Evolutionary conservation across 306 rosid species (phyloP).

Genomic region (Quercus cerris): DNA sequence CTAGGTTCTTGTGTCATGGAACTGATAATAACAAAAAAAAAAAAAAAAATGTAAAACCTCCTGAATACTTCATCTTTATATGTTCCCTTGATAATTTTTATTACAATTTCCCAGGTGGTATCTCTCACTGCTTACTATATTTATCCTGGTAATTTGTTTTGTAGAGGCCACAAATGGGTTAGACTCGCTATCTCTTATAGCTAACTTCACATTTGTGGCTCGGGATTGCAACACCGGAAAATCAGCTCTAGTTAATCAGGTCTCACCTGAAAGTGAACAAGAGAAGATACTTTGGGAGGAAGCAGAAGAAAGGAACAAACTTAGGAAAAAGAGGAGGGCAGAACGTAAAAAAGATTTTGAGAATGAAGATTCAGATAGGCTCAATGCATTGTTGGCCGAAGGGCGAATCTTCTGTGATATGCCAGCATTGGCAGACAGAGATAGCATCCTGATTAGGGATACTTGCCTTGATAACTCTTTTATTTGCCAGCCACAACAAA

Average conservation of each 20-base stretch:
- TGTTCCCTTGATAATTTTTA: background rate
- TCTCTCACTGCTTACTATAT: constrained; percentile 1
- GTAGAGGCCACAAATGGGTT: constrained; percentile 33
- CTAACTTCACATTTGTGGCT: constrained; percentile 89
- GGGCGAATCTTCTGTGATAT: constrained; percentile 71
- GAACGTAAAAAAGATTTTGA: constrained; percentile 34
- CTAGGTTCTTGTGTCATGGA: background rate
- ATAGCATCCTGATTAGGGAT: constrained; percentile 70
- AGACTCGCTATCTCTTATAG: constrained; percentile 54
- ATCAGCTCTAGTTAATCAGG: constrained; percentile 61
- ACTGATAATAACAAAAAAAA: background rate
- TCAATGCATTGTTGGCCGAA: constrained; percentile 62
- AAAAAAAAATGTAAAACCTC: background rate
- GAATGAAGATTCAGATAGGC: constrained; percentile 37
- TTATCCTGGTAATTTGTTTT: constrained; percentile 22
- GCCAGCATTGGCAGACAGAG: constrained; percentile 89
- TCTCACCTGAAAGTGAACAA: constrained; percentile 54
- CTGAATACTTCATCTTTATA: background rate
- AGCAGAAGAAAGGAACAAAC: constrained; percentile 68
- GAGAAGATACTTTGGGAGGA: constrained; percentile 72
- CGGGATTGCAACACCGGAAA: constrained; percentile 69
- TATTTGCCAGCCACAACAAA: constrained; percentile 89
- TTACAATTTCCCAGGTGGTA: constrained; percentile 4
- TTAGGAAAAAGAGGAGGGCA: constrained; percentile 50
- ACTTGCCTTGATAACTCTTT: constrained; percentile 79